Percentiles rank a stretch among this genome's conserved stretches.
phyloP scores from a whole-genome alignment of 2,329 filamentous ascomycete genomes.

The Ambrosiella beaveri region DNA sequence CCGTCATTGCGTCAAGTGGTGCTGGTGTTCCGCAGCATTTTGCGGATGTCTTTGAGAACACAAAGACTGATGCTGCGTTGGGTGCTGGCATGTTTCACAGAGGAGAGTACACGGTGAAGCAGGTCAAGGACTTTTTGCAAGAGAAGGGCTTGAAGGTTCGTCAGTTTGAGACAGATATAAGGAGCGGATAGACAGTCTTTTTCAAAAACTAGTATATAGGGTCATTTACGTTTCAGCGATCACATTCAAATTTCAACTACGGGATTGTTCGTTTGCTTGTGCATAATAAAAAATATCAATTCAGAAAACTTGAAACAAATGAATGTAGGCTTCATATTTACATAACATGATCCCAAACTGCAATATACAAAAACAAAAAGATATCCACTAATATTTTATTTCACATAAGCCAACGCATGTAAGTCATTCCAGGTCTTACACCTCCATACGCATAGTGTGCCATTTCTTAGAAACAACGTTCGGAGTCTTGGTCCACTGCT shows the following conservation, averaged over 20 bases:
- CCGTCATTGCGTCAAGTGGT: constrained; percentile 87
- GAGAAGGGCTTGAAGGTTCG: constrained; percentile 61
- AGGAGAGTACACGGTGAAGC: constrained; percentile 81
- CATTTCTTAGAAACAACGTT: constrained; percentile 60
- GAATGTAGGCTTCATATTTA: background rate
- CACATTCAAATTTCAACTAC: background rate
- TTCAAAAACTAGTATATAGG: background rate
- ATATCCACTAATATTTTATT: background rate
- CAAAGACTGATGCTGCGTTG: constrained; percentile 75
- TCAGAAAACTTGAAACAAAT: background rate
- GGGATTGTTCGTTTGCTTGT: too few relatives aligned
- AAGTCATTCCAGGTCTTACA: constrained; percentile 28
- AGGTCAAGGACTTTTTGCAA: constrained; percentile 74
- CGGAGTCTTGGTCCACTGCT: constrained; percentile 49
- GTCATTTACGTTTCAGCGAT: background rate
- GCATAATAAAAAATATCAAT: background rate
- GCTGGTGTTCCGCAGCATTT: constrained; percentile 82
- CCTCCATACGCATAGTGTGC: constrained; percentile 79
- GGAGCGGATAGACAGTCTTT: background rate
- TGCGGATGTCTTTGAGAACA: constrained; percentile 72
- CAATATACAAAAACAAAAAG: background rate
- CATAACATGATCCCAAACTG: background rate
- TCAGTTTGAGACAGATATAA: constrained; percentile 47
- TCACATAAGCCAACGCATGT: background rate
- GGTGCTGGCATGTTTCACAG: constrained; percentile 97